Percentiles rank a stretch among this genome's conserved stretches.
phyloP scores from a whole-genome alignment of 495 filamentous ascomycete genomes.

The Articulospora tetracladia region DNA sequence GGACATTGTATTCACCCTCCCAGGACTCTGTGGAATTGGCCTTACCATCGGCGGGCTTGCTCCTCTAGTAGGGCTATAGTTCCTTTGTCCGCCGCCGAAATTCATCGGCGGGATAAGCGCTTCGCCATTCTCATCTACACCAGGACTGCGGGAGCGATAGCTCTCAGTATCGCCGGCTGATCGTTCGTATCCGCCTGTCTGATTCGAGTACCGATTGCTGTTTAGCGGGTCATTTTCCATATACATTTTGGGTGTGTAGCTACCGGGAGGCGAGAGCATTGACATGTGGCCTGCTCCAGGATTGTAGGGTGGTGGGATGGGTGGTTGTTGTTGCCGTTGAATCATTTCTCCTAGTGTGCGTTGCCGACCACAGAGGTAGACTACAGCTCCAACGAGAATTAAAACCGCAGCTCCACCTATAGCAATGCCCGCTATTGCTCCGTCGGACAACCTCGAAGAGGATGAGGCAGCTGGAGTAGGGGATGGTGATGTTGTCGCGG shows the following conservation, averaged over 20 bases:
- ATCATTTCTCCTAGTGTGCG: slow-evolving; percentile 14
- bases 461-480: background rate
- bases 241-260: slow-evolving; percentile 2
- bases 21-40: background rate
- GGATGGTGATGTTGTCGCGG: background rate
- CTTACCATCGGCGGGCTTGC: background rate
- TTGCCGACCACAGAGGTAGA: slow-evolving; percentile 23
- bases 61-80: background rate
- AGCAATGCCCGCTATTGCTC: slow-evolving; percentile 22
- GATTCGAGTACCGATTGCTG: background rate
- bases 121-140: slow-evolving; percentile 1
- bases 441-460: slow-evolving; percentile 1
- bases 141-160: slow-evolving; percentile 7
- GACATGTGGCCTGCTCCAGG: background rate
- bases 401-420: slow-evolving; percentile 16
- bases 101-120: background rate
- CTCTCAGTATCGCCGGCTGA: slow-evolving; percentile 1
- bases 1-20: background rate
- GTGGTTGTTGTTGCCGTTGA: background rate
- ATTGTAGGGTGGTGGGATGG: background rate
- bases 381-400: background rate
- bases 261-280: background rate
- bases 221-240: background rate
- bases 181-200: background rate
- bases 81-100: background rate